Conservation (phyloP, 176 grass and related monocot genomes). For the Musa acuminata region DNA sequence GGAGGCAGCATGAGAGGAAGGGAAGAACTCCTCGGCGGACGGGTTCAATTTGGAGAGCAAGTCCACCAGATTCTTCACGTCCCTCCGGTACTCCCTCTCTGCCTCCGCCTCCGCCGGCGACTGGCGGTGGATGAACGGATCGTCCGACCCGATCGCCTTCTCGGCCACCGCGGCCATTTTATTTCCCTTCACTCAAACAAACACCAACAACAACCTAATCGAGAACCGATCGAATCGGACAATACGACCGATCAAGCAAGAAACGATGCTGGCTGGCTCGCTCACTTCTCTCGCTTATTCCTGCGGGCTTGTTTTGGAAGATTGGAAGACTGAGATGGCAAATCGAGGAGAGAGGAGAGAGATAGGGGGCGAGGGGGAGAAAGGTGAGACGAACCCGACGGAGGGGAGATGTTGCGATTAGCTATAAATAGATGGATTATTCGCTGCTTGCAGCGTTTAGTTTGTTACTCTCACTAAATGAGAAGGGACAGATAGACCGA, state of each 20-base stretch:
- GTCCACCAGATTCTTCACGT: neutral
- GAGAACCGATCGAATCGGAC: neutral
- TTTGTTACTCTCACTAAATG: no score
- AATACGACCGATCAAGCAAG: neutral
- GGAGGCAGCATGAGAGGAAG: neutral
- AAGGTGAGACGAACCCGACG: neutral
- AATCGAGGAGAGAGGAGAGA: neutral
- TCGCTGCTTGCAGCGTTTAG: neutral
- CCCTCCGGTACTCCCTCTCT: neutral
- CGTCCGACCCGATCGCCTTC: neutral
- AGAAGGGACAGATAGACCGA: no score
- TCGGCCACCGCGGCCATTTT: neutral
- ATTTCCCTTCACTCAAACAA: neutral
- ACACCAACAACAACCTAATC: neutral
- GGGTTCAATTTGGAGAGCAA: conserved; percentile 10
- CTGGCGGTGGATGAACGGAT: neutral
- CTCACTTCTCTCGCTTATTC: neutral
- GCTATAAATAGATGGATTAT: neutral
- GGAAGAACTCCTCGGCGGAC: conserved; percentile 5
- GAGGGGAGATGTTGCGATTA: neutral
- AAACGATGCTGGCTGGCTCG: neutral
- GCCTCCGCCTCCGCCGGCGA: neutral
- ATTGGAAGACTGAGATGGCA: neutral
- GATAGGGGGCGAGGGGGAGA: neutral
- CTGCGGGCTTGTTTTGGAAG: neutral